phyloP scores from a whole-genome alignment of 2,329 filamentous ascomycete species.

The Hymenoscyphus infarciens region DNA sequence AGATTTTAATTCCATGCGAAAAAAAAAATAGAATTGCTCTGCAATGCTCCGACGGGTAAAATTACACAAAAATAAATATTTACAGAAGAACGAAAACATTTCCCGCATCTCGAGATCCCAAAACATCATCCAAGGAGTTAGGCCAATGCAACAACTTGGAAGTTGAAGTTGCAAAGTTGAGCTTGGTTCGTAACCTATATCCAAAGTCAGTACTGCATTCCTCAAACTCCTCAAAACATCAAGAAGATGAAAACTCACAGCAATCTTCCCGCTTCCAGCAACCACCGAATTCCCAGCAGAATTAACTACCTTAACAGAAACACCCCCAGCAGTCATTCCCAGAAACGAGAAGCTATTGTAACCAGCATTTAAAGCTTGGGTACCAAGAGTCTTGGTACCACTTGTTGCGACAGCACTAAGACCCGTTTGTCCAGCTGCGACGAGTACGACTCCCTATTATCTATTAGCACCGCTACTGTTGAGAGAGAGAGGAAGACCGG shows the following conservation, averaged over 20 bases:
- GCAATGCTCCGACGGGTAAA: not conserved
- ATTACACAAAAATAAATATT: not conserved
- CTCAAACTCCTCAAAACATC: not conserved
- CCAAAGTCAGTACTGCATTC: not conserved
- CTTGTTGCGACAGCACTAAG: constrained; percentile 10
- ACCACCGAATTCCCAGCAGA: constrained; percentile 10
- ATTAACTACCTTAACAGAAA: constrained; percentile 14
- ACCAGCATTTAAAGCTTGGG: constrained; percentile 8
- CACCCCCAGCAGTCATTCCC: constrained; percentile 19
- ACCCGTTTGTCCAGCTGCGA: constrained; percentile 12
- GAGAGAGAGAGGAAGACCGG: not conserved
- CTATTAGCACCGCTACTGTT: not conserved
- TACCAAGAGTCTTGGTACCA: constrained; percentile 12
- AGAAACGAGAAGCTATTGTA: constrained; percentile 19
- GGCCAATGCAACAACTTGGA: constrained; percentile 4
- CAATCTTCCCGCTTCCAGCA: constrained; percentile 13
- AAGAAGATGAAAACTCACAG: not conserved
- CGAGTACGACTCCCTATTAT: constrained; percentile 16
- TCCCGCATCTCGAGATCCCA: not conserved
- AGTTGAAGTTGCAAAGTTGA: constrained; percentile 5
- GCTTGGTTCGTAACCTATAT: constrained; percentile 3
- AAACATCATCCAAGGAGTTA: not conserved
- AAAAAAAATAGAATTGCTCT: too few species aligned
- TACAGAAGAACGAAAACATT: not conserved
- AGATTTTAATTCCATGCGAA: too few species aligned